Evolutionary conservation across 306 rosid genomes (phyloP).

Genomic region (Cotoneaster glaucophyllus): DNA sequence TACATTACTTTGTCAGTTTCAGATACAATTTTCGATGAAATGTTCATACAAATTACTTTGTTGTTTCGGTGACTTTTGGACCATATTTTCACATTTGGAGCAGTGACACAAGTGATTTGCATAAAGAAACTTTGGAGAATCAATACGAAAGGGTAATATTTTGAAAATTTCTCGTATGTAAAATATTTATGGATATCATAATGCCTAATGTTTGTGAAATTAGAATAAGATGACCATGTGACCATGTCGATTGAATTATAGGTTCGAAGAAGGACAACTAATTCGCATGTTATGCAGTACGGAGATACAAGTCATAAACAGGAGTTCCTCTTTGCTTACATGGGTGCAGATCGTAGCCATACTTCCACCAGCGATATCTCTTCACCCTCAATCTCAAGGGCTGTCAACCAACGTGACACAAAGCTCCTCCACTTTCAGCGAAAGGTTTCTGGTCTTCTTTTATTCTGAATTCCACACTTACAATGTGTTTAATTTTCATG

Average conservation of each 20-base stretch:
- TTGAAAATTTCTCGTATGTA: too few species aligned
- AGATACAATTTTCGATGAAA: not conserved
- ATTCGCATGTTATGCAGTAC: slow-evolving; percentile 54
- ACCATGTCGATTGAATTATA: not conserved
- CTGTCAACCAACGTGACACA: too few species aligned
- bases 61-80: not conserved
- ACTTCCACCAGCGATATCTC: too few species aligned
- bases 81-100: not conserved
- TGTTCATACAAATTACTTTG: not conserved
- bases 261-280: slow-evolving; percentile 38
- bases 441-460: too few species aligned
- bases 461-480: not conserved
- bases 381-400: too few species aligned
- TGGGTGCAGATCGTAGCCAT: too few species aligned
- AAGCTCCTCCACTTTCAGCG: too few species aligned
- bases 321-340: too few species aligned
- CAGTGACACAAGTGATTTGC: slow-evolving; percentile 44
- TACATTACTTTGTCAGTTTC: not conserved
- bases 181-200: too few species aligned
- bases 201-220: not conserved
- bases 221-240: not conserved
- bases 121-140: slow-evolving; percentile 33
- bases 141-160: slow-evolving; percentile 42
- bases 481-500: too few species aligned
- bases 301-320: slow-evolving; percentile 22